A percentile compares a stretch with the other conserved stretches of the same genome.
phyloP scores from a whole-genome alignment of 257 asterid species.

The Capsicum rhomboideum region DNA sequence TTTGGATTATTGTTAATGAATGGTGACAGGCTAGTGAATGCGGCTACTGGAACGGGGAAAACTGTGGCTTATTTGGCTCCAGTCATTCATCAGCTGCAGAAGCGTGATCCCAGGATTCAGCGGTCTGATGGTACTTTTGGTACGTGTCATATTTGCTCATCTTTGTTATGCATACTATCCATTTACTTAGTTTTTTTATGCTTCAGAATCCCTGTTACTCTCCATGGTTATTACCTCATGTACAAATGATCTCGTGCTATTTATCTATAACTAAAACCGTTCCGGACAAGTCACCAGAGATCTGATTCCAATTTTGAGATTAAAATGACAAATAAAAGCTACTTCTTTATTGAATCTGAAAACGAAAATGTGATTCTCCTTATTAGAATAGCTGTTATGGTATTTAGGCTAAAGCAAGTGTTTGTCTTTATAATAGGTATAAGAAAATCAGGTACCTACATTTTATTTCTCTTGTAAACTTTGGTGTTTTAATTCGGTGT shows the following conservation, averaged over 20 bases:
- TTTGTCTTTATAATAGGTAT: background rate
- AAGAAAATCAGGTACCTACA: background rate
- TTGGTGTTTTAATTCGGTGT: background rate
- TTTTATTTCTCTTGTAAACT: background rate
- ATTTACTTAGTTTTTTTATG: too few species aligned
- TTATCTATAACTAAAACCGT: too few species aligned
- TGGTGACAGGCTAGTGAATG: conserved; percentile 72
- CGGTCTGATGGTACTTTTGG: conserved; percentile 89
- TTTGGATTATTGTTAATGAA: conserved; percentile 6
- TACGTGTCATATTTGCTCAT: conserved; percentile 21
- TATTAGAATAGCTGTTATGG: background rate
- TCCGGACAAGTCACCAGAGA: background rate
- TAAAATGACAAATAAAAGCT: background rate
- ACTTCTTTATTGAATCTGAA: background rate
- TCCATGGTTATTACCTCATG: background rate
- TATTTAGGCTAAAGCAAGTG: background rate
- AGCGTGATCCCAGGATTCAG: conserved; percentile 44
- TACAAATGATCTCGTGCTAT: background rate
- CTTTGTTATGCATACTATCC: background rate
- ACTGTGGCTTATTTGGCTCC: conserved; percentile 96
- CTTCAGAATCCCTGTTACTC: background rate
- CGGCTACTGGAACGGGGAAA: conserved; percentile 94
- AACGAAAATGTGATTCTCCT: background rate
- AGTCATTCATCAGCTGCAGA: conserved; percentile 59
- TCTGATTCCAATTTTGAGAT: background rate